phyloP scores from a whole-genome alignment of 495 filamentous ascomycete genomes.

The Achaetomiella virescens region DNA sequence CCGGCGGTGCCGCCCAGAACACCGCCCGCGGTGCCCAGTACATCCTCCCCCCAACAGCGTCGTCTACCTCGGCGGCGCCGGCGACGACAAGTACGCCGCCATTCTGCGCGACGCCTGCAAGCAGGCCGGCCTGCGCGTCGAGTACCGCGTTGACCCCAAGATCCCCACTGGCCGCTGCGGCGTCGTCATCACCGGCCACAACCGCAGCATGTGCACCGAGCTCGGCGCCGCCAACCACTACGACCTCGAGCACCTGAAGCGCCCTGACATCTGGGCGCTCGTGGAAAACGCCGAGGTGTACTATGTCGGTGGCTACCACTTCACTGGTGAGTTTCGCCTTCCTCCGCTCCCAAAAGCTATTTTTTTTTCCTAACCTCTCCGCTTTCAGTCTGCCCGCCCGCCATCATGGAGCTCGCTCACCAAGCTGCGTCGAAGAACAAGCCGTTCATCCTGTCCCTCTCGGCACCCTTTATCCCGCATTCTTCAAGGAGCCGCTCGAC shows the following conservation, averaged over 20 bases:
- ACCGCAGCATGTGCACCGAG: constrained; percentile 91
- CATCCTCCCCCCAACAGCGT: constrained; percentile 78
- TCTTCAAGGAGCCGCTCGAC: constrained; percentile 95
- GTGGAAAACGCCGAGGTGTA: constrained; percentile 82
- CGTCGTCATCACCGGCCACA: constrained; percentile 91
- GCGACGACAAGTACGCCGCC: constrained; percentile 83
- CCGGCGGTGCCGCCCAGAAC: constrained; percentile 97
- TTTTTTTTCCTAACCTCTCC: not conserved
- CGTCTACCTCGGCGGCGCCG: constrained; percentile 88
- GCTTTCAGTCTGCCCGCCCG: constrained; percentile 77
- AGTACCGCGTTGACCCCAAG: constrained; percentile 82
- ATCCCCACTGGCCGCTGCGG: constrained; percentile 87
- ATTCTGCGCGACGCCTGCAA: constrained; percentile 71
- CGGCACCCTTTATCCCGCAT: constrained; percentile 93
- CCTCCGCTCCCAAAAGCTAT: not conserved
- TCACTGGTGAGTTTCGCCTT: constrained; percentile 33
- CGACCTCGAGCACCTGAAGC: constrained; percentile 88
- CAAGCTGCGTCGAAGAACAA: constrained; percentile 87
- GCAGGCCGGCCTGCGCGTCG: constrained; percentile 78
- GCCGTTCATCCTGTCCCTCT: constrained; percentile 81
- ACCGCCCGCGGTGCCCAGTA: constrained; percentile 96
- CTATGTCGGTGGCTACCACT: constrained; percentile 85
- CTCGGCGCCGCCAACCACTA: constrained; percentile 95
- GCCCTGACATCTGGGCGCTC: constrained; percentile 80
- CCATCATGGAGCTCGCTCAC: constrained; percentile 79